Evolutionary conservation across 1,284 basidiomycete genomes (phyloP).

Genomic region (Irpex sp.): DNA sequence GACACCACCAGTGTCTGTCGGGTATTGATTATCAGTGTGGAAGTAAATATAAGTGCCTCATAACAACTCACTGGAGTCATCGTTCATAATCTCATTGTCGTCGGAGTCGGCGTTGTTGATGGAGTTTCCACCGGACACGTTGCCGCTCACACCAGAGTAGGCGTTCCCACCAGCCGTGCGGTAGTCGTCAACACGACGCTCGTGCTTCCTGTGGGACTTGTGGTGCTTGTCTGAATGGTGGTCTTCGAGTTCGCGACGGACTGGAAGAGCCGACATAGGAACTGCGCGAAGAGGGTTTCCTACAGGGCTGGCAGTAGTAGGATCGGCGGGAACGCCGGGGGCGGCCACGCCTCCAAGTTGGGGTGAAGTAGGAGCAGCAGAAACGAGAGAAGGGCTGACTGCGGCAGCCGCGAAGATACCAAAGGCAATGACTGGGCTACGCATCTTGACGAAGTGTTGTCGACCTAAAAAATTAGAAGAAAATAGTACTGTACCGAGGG

Average conservation of each 20-base stretch:
- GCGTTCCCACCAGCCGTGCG: constrained; percentile 16
- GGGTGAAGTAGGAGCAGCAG: constrained; percentile 14
- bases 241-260: constrained; percentile 4
- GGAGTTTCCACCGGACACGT: constrained; percentile 13
- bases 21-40: background rate
- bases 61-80: constrained; percentile 9
- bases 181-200: constrained; percentile 13
- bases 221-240: background rate
- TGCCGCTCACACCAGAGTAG: constrained; percentile 13
- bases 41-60: background rate
- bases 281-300: background rate
- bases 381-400: constrained; percentile 10
- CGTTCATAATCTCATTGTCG: constrained; percentile 11
- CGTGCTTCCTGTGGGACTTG: constrained; percentile 8
- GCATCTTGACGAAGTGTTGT: constrained; percentile 18
- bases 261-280: background rate
- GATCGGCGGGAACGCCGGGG: background rate
- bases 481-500: constrained; percentile 12
- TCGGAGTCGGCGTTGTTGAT: constrained; percentile 12
- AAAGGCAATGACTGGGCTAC: constrained; percentile 22
- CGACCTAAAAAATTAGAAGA: constrained; percentile 8
- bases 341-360: constrained; percentile 3
- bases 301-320: background rate
- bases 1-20: constrained; percentile 12
- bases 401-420: constrained; percentile 21